These are phyloP conservation scores for Antarctomyces pellizariae DNA, from an alignment of 495 filamentous ascomycete genomes.

Conservation along the genomic window DNA sequence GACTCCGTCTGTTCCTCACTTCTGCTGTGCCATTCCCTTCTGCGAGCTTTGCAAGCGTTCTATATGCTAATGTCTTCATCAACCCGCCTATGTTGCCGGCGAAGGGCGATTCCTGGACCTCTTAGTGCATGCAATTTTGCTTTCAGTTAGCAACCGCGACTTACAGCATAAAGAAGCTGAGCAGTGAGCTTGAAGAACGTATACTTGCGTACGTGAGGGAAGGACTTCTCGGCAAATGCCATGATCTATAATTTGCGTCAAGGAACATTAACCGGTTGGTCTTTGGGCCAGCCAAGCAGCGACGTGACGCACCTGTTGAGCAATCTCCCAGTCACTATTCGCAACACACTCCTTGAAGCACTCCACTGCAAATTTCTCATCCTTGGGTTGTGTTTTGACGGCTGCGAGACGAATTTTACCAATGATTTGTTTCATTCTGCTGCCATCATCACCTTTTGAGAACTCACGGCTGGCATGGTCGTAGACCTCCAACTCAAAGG, in stretches of 20 bases:
- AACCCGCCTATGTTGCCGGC: too few species aligned
- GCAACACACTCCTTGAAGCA: slow-evolving; percentile 28
- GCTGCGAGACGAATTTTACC: slow-evolving; percentile 27
- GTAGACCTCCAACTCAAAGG: slow-evolving; percentile 9
- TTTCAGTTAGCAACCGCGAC: too few species aligned
- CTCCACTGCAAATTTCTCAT: slow-evolving; percentile 22
- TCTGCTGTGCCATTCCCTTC: too few species aligned
- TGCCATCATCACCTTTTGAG: slow-evolving; percentile 4
- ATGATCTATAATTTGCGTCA: slow-evolving; percentile 5
- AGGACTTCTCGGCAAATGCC: slow-evolving; percentile 12
- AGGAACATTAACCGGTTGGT: neutral
- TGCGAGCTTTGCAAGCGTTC: too few species aligned
- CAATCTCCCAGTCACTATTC: slow-evolving; percentile 26
- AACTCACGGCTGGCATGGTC: slow-evolving; percentile 8
- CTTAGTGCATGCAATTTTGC: too few species aligned
- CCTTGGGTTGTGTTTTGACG: slow-evolving; percentile 24
- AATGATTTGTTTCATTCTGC: slow-evolving; percentile 14
- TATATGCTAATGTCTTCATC: too few species aligned
- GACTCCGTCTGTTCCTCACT: too few species aligned
- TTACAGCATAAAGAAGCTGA: slow-evolving; percentile 10
- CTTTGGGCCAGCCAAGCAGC: neutral
- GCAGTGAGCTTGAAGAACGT: slow-evolving; percentile 12
- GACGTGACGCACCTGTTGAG: slow-evolving; percentile 24
- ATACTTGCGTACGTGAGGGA: slow-evolving; percentile 10
- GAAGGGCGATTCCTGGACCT: too few species aligned